These are phyloP conservation scores for Sophora flavescens DNA, from an alignment of 306 rosid genomes.

Conservation along the genomic window DNA sequence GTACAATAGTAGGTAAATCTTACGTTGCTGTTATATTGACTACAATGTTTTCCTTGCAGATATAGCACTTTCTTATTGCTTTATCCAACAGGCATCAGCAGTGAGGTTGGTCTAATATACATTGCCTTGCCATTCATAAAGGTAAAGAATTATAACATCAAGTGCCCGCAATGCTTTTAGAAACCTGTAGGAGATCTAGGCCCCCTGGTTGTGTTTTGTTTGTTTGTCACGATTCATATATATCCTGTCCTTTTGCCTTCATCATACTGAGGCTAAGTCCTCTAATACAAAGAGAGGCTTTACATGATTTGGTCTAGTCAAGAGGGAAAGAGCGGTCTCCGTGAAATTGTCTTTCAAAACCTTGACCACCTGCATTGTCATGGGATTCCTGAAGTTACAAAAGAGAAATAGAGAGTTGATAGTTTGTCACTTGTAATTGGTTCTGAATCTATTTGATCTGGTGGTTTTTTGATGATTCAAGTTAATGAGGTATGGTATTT, in stretches of 20 bases:
- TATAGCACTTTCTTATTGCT: slow-evolving; percentile 75
- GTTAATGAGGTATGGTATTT: slow-evolving; percentile 19
- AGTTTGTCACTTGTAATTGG: neutral
- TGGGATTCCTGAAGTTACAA: neutral
- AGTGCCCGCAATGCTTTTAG: slow-evolving; percentile 14
- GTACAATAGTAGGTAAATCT: neutral
- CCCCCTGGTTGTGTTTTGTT: neutral
- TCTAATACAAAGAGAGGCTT: neutral
- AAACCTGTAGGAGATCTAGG: neutral
- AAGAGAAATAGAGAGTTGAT: slow-evolving; percentile 11
- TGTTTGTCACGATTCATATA: slow-evolving; percentile 50
- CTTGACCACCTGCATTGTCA: neutral
- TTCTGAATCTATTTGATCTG: slow-evolving; percentile 30
- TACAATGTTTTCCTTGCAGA: slow-evolving; percentile 51
- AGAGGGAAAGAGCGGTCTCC: neutral
- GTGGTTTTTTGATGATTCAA: slow-evolving; percentile 23
- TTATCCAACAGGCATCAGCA: slow-evolving; percentile 70
- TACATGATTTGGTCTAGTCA: neutral
- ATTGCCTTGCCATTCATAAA: slow-evolving; percentile 71
- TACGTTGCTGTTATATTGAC: slow-evolving; percentile 29
- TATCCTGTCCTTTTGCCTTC: slow-evolving; percentile 9
- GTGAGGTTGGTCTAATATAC: slow-evolving; percentile 80
- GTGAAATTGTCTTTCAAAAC: neutral
- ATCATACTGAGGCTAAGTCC: neutral
- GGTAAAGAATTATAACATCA: slow-evolving; percentile 52